Evolutionary conservation across 305 asterid genomes (phyloP).

Genomic region (Petunia hybrid): DNA sequence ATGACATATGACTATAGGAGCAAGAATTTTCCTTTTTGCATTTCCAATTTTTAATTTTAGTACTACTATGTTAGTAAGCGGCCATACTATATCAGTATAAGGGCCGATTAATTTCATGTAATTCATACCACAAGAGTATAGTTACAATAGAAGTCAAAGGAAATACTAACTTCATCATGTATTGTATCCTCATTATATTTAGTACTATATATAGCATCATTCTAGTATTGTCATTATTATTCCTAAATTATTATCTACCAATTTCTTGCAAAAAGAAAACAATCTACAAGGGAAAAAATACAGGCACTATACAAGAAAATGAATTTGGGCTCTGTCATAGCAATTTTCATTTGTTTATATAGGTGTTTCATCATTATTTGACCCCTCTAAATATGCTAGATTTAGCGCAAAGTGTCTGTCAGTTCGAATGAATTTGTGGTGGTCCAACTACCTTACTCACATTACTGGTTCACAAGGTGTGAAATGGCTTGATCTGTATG

Average conservation of each 20-base stretch:
- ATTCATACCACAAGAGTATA: not conserved
- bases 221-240: not conserved
- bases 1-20: not conserved
- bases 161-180: not conserved
- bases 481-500: not conserved
- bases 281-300: not conserved
- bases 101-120: no score
- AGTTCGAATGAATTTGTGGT: conserved; percentile 18
- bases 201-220: not conserved
- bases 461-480: conserved; percentile 16
- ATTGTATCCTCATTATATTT: not conserved
- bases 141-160: not conserved
- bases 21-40: no score
- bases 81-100: no score
- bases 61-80: no score
- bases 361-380: conserved; percentile 23
- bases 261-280: not conserved
- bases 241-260: not conserved
- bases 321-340: no score
- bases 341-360: conserved; percentile 10
- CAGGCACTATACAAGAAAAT: no score
- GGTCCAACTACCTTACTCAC: conserved; percentile 31
- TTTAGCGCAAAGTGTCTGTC: conserved; percentile 14
- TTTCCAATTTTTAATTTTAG: no score
- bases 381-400: not conserved